phyloP scores from a whole-genome alignment of 495 filamentous ascomycete genomes.

The Trichoderma parareesei region DNA sequence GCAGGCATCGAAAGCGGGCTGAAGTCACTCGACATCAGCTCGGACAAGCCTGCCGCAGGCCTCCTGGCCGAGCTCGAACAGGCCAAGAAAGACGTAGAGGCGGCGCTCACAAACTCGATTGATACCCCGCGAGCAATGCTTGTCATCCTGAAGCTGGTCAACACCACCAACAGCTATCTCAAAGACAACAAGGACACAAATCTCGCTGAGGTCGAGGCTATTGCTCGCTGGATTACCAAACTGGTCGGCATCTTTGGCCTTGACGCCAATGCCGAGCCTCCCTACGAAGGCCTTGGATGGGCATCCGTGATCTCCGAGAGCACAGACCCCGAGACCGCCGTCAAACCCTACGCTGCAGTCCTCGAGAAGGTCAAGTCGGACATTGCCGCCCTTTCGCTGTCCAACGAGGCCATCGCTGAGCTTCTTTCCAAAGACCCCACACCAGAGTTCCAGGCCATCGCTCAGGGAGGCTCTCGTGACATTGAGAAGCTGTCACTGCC shows the following conservation, averaged over 20 bases:
- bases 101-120: constrained; percentile 78
- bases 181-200: constrained; percentile 39
- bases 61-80: constrained; percentile 44
- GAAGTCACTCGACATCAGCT: constrained; percentile 33
- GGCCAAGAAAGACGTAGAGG: constrained; percentile 55
- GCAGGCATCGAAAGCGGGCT: constrained; percentile 33
- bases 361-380: constrained; percentile 32
- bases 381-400: constrained; percentile 28
- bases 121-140: constrained; percentile 74
- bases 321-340: constrained; percentile 32
- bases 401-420: constrained; percentile 20
- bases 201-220: constrained; percentile 45
- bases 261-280: constrained; percentile 53
- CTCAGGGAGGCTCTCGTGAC: constrained; percentile 31
- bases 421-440: constrained; percentile 29
- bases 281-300: constrained; percentile 69
- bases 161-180: constrained; percentile 66
- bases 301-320: constrained; percentile 52
- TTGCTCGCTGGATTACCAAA: constrained; percentile 73
- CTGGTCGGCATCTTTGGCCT: constrained; percentile 83
- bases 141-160: constrained; percentile 64
- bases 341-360: constrained; percentile 37
- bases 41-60: constrained; percentile 20
- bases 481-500: constrained; percentile 49
- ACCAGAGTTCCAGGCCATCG: constrained; percentile 33